Evolutionary conservation across 148 eudicot species (phyloP).

Genomic region (Rhododendron henanense): DNA sequence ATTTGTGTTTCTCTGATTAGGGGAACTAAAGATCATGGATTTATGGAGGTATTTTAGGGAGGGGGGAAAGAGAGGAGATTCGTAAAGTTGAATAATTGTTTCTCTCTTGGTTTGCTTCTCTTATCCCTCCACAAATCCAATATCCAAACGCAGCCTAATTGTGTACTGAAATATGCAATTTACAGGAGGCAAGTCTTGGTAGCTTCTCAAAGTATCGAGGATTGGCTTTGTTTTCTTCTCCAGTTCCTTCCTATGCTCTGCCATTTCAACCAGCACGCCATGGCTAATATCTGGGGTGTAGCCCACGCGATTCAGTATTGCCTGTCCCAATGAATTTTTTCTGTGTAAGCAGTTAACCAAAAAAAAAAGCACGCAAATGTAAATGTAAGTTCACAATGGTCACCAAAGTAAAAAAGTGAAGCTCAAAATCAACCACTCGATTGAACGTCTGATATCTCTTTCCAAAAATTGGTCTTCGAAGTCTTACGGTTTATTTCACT

Average conservation of each 20-base stretch:
- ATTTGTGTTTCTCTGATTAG: neutral
- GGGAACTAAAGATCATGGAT: neutral
- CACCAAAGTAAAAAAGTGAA: neutral
- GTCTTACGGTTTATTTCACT: neutral
- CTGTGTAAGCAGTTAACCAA: neutral
- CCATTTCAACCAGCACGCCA: slow-evolving; percentile 84
- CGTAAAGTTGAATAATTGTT: neutral
- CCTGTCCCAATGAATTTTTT: slow-evolving; percentile 35
- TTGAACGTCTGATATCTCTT: neutral
- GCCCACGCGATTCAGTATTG: slow-evolving; percentile 81
- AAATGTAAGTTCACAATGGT: neutral
- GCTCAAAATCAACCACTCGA: neutral
- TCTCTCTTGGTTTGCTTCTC: neutral
- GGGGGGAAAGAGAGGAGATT: neutral
- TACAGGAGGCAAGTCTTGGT: slow-evolving; percentile 97
- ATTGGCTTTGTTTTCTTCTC: slow-evolving; percentile 93
- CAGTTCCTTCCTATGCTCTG: slow-evolving; percentile 85
- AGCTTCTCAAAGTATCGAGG: slow-evolving; percentile 87
- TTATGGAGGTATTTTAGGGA: neutral
- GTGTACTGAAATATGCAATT: neutral
- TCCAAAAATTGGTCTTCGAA: neutral
- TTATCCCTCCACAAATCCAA: neutral
- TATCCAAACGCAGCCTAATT: neutral
- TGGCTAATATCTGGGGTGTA: slow-evolving; percentile 93
- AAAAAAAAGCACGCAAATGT: neutral